Base-by-base conservation (phyloP, 352 stramenopile genomes). In the Phytophthora rubi region DNA sequence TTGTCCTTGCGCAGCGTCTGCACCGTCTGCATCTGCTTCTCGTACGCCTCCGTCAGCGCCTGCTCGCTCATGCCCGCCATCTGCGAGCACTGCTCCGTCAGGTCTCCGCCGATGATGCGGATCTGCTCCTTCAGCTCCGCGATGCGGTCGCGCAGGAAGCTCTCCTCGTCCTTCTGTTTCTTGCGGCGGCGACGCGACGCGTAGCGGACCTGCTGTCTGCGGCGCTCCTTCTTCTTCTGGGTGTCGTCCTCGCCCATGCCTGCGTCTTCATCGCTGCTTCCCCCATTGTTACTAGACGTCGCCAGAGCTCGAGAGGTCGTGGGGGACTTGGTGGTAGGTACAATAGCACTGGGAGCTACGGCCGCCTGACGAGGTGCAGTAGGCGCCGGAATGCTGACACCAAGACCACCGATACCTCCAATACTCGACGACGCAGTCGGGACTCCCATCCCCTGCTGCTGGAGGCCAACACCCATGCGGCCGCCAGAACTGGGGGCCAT, bases 101-200 rank as follows among this genome's bases (percentile, higher is more conserved):
- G 68, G 57, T 92, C 83, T 12, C 85, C 83, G 23, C 82, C 85
- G 48, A 94, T 94, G 74, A 93, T 93, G 45, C 83, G 85, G 58
- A 93, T 91, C 68, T 95, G 85, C 67, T 95, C 86, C 71, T 91
- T 92, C 21, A 95, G 73, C 79, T 95, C 87, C 3, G 91, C 80
- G 61, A 95, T 93, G 60, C 87, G 87, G 64, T 92, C 84, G 16
- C 81, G 79, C 69, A 95, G 44, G 58, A 92, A 92, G 68, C 79
- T 91, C 68, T 93, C 85, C 65, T 95, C 87, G 65, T 95, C 85
- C 54, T 93, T 93, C 55, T 92, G 87, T 77, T 95, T 95, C 63
- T 92, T 91, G 59, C 87, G 87, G 53, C 87, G 87, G 42, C 85
- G 85, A 45, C 83, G 84, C 54, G 87, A 95, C 47, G 87, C 87